Conservation (phyloP, 805 yeast genomes). For the Jamesozyma piceae region DNA sequence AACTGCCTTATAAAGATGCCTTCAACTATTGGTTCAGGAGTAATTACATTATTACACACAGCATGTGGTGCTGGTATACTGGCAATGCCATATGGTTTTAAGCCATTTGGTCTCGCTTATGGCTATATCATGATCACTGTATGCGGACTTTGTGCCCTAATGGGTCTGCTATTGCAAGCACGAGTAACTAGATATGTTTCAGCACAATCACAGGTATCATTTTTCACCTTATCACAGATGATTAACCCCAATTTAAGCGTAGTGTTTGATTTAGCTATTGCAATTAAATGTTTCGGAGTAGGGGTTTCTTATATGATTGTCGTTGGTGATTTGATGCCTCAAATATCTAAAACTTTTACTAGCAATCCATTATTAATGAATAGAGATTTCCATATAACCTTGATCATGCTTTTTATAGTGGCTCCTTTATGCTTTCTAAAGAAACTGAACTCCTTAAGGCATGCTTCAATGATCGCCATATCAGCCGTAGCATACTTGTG, state of each 20-base stretch:
- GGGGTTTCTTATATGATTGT: conserved; percentile 59
- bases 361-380: conserved; percentile 30
- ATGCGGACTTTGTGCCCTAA: conserved; percentile 23
- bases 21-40: conserved; percentile 24
- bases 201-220: conserved; percentile 43
- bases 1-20: conserved; percentile 14
- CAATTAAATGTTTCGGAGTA: conserved; percentile 64
- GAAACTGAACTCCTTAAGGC: conserved; percentile 71
- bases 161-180: conserved; percentile 56
- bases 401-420: conserved; percentile 40
- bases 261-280: conserved; percentile 58
- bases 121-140: conserved; percentile 20
- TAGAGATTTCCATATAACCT: conserved; percentile 54
- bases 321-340: conserved; percentile 64
- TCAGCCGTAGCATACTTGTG: conserved; percentile 72
- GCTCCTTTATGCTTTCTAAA: conserved; percentile 58
- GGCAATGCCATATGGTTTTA: conserved; percentile 65
- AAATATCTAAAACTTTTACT: conserved; percentile 31
- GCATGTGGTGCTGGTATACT: conserved; percentile 55
- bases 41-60: conserved; percentile 28
- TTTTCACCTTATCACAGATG: conserved; percentile 51
- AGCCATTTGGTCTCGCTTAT: conserved; percentile 26
- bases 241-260: conserved; percentile 55
- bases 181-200: conserved; percentile 47
- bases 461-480: conserved; percentile 76